phyloP scores from a whole-genome alignment of 2,329 filamentous ascomycete species.

The Hymenoscyphus fructigenus region DNA sequence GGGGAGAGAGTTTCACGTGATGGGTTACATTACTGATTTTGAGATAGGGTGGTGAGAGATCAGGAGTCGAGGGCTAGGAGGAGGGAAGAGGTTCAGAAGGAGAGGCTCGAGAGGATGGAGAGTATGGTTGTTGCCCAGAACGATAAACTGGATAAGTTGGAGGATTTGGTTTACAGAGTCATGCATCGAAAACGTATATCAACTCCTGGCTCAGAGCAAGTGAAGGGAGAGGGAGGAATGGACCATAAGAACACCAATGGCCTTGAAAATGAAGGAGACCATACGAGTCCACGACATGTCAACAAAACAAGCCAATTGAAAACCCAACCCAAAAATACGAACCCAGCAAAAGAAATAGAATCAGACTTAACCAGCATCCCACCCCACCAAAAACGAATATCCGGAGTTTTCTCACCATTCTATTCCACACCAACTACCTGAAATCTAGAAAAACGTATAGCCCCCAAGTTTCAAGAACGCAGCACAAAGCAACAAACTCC shows the following conservation, averaged over 20 bases:
- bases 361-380: no score
- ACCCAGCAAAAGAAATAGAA: no score
- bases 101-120: constrained; percentile 27
- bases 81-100: constrained; percentile 23
- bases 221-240: no score
- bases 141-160: constrained; percentile 28
- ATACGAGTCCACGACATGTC: no score
- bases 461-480: constrained; percentile 29
- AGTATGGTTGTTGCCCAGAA: constrained; percentile 24
- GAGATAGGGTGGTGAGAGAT: constrained; percentile 27
- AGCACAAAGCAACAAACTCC: constrained; percentile 45
- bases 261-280: no score
- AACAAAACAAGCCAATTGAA: no score
- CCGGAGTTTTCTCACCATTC: neutral
- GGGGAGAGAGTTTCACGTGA: no score
- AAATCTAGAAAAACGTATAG: constrained; percentile 19
- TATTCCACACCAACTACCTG: no score
- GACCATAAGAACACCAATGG: no score
- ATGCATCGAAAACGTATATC: constrained; percentile 19
- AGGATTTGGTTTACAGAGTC: constrained; percentile 26
- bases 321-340: no score
- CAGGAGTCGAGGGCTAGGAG: constrained; percentile 26
- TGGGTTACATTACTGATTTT: neutral
- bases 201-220: no score
- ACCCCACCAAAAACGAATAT: no score